Evolutionary conservation across 106 monocot genomes (phyloP).

Genomic region (Xerophyta viscosa): DNA sequence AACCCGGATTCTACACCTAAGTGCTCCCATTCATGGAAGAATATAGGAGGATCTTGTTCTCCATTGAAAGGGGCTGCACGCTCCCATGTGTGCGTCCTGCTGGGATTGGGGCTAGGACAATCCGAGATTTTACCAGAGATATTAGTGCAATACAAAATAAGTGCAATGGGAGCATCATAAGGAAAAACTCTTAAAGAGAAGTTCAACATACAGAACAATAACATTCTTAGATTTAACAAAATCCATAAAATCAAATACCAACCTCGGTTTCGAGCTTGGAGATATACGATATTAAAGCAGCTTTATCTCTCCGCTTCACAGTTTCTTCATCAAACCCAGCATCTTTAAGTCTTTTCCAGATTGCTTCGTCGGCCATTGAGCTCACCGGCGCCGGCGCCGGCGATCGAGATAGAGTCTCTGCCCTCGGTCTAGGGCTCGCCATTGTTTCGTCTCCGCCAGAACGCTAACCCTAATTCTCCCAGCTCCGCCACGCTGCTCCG

Average conservation of each 20-base stretch:
- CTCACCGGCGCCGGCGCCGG: constrained; percentile 5
- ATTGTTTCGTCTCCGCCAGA: too few species aligned
- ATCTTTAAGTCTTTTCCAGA: constrained; percentile 75
- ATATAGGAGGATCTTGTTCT: too few species aligned
- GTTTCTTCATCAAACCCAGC: constrained; percentile 85
- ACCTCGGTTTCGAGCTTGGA: constrained; percentile 78
- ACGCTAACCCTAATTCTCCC: too few species aligned
- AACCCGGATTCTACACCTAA: too few species aligned
- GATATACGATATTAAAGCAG: constrained; percentile 76
- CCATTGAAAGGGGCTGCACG: too few species aligned
- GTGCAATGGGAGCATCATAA: too few species aligned
- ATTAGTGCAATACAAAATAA: too few species aligned
- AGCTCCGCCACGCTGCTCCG: too few species aligned
- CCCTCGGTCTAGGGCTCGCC: background rate
- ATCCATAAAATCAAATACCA: background rate
- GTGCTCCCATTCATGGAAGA: too few species aligned
- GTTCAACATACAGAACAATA: background rate
- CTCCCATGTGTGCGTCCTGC: too few species aligned
- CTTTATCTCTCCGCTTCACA: constrained; percentile 74
- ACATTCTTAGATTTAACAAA: background rate
- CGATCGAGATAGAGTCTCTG: constrained; percentile 7
- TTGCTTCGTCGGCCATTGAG: constrained; percentile 44
- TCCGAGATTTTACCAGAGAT: too few species aligned
- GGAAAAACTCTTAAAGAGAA: background rate
- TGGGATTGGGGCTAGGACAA: too few species aligned